Evolutionary conservation across 257 asterid species (phyloP), one percentile per base, ranked within the genome.

Genomic region (Capsicum rhomboideum): DNA sequence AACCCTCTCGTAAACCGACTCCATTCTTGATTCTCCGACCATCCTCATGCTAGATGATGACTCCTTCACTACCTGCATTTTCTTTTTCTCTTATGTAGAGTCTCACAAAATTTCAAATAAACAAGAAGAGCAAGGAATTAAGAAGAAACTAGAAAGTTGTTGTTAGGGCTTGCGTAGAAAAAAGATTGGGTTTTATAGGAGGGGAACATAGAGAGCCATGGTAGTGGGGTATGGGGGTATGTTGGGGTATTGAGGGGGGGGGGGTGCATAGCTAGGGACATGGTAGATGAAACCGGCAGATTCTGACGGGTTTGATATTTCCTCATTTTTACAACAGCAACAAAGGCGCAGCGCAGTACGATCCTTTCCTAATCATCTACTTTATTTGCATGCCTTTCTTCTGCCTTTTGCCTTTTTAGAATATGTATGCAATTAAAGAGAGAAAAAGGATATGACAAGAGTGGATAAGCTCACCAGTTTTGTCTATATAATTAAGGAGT

Each of bases 1-100:
- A 17, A 95, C 89, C 69, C 86, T 88, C 90, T 93, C 95, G 88
- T 85, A 91, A 52, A 86, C 91, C 9, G 94, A 68, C 82, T 89
- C 91, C 87, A 87, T 84, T n/a, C 26, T 87, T 52, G 77, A 74
- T 9, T 77, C 87, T n/a, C 80, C 80, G 37, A 53, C n/a, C 34
- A 75, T 64, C 46, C 68, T 44, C 82, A 83, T 84, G 8, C 69
- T 85, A 3, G 88, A 80, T 3, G 88, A 83, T 31, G 88, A 18
- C 63, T 87, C 95, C 42, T 88, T 89, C 44, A 86, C 92, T 8
- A 89, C 88, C 92, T 92, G 91, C 98, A 93, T 93, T 83, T 61
- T 75, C 6, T 46, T 74, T n/a, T 34, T 50, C 37, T 78, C 64
- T 53, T 20, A 80, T 77, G 68, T 78, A 56, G 46, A 44, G 21